phyloP scores from a whole-genome alignment of 2,329 filamentous ascomycete genomes.

The Aspergillaceae sp. region DNA sequence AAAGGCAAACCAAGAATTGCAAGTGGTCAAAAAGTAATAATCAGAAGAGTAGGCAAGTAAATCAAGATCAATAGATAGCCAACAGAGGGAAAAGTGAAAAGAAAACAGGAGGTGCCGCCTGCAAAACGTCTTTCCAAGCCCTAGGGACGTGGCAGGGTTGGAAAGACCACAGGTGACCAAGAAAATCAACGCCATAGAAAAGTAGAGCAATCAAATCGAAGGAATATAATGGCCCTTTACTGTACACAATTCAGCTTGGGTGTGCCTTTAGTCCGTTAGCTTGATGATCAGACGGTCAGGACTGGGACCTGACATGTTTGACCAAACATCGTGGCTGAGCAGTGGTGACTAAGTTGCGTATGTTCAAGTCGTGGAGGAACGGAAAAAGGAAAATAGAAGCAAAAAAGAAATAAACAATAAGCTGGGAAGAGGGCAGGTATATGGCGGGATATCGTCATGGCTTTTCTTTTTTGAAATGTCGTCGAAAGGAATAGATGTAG shows the following conservation, averaged over 20 bases:
- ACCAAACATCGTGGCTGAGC: slow-evolving; percentile 5
- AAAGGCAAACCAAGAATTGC: slow-evolving; percentile 18
- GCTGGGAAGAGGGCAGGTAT: slow-evolving; percentile 11
- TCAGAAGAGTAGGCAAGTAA: slow-evolving; percentile 8
- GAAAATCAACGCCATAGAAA: slow-evolving; percentile 21
- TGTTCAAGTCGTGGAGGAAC: slow-evolving; percentile 22
- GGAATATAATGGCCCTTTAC: slow-evolving; percentile 14
- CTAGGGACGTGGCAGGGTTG: slow-evolving; percentile 35
- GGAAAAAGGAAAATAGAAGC: slow-evolving; percentile 7
- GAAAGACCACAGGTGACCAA: slow-evolving; percentile 20
- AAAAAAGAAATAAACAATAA: background rate
- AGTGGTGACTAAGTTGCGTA: slow-evolving; percentile 15
- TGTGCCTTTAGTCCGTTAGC: slow-evolving; percentile 5
- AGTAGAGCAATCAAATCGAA: slow-evolving; percentile 14
- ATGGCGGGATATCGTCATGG: slow-evolving; percentile 26
- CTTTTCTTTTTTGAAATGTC: slow-evolving; percentile 17
- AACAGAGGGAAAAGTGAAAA: slow-evolving; percentile 5
- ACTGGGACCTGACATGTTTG: background rate
- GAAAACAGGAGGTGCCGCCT: slow-evolving; percentile 7
- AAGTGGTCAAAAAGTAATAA: slow-evolving; percentile 2
- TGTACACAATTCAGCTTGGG: slow-evolving; percentile 20
- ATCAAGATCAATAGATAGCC: slow-evolving; percentile 1
- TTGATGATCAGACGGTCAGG: slow-evolving; percentile 3
- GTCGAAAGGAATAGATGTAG: slow-evolving; percentile 14
- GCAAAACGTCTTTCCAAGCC: slow-evolving; percentile 23